Evolutionary conservation across 192 early-diverging fungal genomes (phyloP), one percentile per base, ranked within the genome.

Genomic region (Diversispora eburnea): DNA sequence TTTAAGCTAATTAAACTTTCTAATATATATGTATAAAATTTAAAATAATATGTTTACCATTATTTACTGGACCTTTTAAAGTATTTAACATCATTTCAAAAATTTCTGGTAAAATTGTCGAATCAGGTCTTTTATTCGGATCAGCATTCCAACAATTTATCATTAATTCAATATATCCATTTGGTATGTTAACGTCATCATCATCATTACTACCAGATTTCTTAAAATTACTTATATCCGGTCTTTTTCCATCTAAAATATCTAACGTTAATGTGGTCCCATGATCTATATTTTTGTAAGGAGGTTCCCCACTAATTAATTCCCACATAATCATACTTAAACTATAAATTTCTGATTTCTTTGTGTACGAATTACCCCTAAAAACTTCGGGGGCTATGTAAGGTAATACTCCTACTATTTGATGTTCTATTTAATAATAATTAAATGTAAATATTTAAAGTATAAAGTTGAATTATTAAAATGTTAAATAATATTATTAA

Each of bases 261-360:
- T 54, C 15, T n/a, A 52, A 10, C 3, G 56, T 41, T 15, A 70
- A 43, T 43, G 17, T 19, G 8, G 3, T 3, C 39, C 57, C 42
- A 70, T 70, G 55, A 59, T 6, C 0, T 8, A 3, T 1, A 46
- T 70, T 13, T 10, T 17, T 43, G n/a, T 77, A 79, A 13, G 77
- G 80, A 8, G 73, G 77, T 39, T 77, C 25, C 43, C 77, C 77
- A n/a, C 73, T 75, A 12, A 74, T 75, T n/a, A 82, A 54, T 15
- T 82, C 80, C 77, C 75, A 79, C 80, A 82, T 82, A 55, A 82
- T 82, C 59, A 82, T 78, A 12, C 77, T 75, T 7, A 79, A 54
- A 71, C 76, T 77, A 73, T 79, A 79, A 0, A 82, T 67, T 41
- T 82, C 77, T 17, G 77, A 78, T 73, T 73, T 75, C 7, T 67